Evolutionary conservation across 2,329 filamentous ascomycete species (phyloP).

Genomic region (Spiromastix sp.): DNA sequence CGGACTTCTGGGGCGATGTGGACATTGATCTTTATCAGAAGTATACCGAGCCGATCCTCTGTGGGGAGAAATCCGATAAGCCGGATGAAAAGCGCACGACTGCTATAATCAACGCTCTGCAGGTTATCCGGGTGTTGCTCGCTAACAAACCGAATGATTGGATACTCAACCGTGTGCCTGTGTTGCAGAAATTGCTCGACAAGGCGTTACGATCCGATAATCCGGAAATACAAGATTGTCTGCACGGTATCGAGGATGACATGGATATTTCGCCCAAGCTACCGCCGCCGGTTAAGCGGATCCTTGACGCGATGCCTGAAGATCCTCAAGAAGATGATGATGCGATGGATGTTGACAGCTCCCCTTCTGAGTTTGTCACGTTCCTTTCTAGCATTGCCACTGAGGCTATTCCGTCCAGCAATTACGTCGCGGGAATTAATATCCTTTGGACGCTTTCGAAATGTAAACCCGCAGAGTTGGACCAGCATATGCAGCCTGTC

Average conservation of each 20-base stretch:
- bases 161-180: conserved; percentile 67
- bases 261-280: conserved; percentile 60
- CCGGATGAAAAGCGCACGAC: conserved; percentile 76
- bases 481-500: conserved; percentile 73
- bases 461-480: conserved; percentile 75
- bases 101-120: conserved; percentile 84
- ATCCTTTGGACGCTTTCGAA: conserved; percentile 85
- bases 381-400: conserved; percentile 79
- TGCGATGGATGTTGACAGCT: conserved; percentile 62
- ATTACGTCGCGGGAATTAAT: conserved; percentile 82
- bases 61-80: conserved; percentile 73
- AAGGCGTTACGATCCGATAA: conserved; percentile 83
- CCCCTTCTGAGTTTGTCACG: conserved; percentile 76
- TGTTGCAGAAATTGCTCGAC: conserved; percentile 78
- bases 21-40: conserved; percentile 87
- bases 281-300: conserved; percentile 64
- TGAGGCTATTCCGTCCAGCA: conserved; percentile 70
- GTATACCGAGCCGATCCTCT: conserved; percentile 74
- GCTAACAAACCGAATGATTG: conserved; percentile 84
- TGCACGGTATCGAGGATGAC: conserved; percentile 64
- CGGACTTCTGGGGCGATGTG: conserved; percentile 82
- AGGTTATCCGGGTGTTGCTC: conserved; percentile 81
- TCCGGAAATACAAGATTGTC: conserved; percentile 83
- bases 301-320: conserved; percentile 82
- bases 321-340: conserved; percentile 74